These are phyloP conservation scores for Phytophthora cactorum DNA, from an alignment of 352 stramenopile species.

Conservation along the genomic window DNA sequence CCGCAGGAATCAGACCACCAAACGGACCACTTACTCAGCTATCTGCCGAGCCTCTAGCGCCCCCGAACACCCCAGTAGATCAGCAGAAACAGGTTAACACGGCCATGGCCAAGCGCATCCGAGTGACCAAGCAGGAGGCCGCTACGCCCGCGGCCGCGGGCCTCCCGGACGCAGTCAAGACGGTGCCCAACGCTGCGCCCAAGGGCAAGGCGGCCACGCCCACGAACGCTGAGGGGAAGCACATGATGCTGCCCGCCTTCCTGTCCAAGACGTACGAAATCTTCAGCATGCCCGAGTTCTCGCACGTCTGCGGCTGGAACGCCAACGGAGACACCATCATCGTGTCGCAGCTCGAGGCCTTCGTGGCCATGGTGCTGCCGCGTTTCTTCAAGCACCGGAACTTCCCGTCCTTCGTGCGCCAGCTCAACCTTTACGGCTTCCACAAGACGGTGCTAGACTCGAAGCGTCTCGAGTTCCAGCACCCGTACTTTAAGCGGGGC, in stretches of 20 bases:
- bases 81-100: conserved; percentile 10
- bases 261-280: conserved; percentile 95
- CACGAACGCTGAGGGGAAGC: conserved; percentile 56
- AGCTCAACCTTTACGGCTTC: conserved; percentile 95
- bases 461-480: conserved; percentile 93
- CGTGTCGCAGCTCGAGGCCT: conserved; percentile 86
- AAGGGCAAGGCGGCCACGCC: conserved; percentile 27
- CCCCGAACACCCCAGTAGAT: conserved; percentile 5
- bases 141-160: conserved; percentile 6
- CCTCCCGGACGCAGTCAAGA: conserved; percentile 9
- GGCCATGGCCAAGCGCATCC: conserved; percentile 73
- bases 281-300: conserved; percentile 88
- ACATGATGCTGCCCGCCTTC: conserved; percentile 90
- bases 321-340: conserved; percentile 92
- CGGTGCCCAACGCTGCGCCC: neutral
- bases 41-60: neutral
- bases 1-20: conserved; percentile 5
- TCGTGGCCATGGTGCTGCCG: conserved; percentile 85
- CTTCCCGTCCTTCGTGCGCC: conserved; percentile 94
- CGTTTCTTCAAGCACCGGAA: conserved; percentile 94
- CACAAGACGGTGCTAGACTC: conserved; percentile 93
- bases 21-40: conserved; percentile 12
- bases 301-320: conserved; percentile 91
- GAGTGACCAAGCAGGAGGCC: conserved; percentile 42
- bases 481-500: conserved; percentile 91